phyloP scores from a whole-genome alignment of 345 rosid genomes.

The Euphorbia peplus region DNA sequence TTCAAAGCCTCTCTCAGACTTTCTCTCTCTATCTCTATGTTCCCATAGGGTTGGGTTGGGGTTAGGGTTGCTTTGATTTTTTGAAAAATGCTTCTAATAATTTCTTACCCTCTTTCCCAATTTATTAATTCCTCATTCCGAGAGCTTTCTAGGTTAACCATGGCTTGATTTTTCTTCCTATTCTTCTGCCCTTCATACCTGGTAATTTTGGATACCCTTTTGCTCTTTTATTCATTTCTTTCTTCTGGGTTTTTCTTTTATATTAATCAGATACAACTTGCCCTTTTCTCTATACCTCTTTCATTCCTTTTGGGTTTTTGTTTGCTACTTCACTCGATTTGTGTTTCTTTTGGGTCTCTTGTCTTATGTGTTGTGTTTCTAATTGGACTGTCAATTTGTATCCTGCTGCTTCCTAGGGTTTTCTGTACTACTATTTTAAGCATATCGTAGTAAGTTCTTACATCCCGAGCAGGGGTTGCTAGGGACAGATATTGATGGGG shows the following conservation, averaged over 20 bases:
- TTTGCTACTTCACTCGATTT: background rate
- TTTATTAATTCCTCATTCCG: slow-evolving; percentile 19
- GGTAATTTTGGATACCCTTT: slow-evolving; percentile 30
- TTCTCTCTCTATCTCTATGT: background rate
- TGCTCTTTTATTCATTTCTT: background rate
- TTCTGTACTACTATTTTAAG: no score
- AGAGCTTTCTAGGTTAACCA: slow-evolving; percentile 31
- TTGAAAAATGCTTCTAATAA: slow-evolving; percentile 14
- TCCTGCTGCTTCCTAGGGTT: background rate
- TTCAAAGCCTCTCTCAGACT: no score
- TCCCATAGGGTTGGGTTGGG: slow-evolving; percentile 50
- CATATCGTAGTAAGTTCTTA: no score
- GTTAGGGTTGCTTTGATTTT: slow-evolving; percentile 44
- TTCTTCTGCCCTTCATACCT: no score
- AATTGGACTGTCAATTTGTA: background rate
- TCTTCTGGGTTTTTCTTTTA: background rate
- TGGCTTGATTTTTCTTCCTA: slow-evolving; percentile 43
- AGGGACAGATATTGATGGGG: no score
- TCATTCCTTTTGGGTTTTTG: background rate
- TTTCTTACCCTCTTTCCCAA: slow-evolving; percentile 10
- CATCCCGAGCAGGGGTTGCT: no score
- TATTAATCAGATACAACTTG: slow-evolving; percentile 1
- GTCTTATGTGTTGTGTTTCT: background rate
- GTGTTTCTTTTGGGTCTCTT: background rate
- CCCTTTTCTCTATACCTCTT: background rate